Base-by-base conservation (phyloP, 2,329 filamentous ascomycete species). In the Ophiocordyceps camponoti-saundersi region DNA sequence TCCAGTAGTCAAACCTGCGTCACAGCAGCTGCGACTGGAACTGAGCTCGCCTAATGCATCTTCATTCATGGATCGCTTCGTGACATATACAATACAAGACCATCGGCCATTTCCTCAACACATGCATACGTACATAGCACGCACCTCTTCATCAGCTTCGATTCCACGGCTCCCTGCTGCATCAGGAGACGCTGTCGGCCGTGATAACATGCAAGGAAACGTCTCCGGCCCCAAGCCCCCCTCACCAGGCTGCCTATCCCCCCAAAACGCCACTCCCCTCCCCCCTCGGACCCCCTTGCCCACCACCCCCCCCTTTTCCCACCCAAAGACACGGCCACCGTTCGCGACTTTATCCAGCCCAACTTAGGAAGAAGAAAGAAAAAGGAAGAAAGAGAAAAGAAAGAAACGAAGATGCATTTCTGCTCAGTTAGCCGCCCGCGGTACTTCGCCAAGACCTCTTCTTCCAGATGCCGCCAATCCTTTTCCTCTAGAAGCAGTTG, bases 401-500 rank as follows among this genome's bases (percentile, higher is more conserved):
- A 26, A 26, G 23, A 5, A 26, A 26, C 23, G 23, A 26, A 26
- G 23, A 26, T 26, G 23, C 23, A 26, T 26, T 26, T 26, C 23
- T 21, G 16, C 13, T n/a, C 22, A 20, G 45, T n/a, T 42, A 39
- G 36, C 36, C 36, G 36, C 36, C 36, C n/a, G 44, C 36, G 36
- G 36, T 20, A 16, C 36, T 39, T 39, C 8, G 36, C 36, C 36
- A 16, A 39, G 18, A 44, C 29, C 45, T 44, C 16, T 42, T 44
- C 42, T 46, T 53, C 52, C 34, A 53, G 44, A 50, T 44, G 48
- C 52, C 48, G 41, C 51, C 50, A 46, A 51, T 47, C 48, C 51
- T 49, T 50, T 47, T 48, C 52, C 44, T 50, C 52, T 87, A 95
- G 72, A 98, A 98, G 75, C 92, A 98, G 71, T 95, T 96, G 65